Evolutionary conservation across 2,329 filamentous ascomycete genomes (phyloP).

Genomic region (Curvularia verruculosa): DNA sequence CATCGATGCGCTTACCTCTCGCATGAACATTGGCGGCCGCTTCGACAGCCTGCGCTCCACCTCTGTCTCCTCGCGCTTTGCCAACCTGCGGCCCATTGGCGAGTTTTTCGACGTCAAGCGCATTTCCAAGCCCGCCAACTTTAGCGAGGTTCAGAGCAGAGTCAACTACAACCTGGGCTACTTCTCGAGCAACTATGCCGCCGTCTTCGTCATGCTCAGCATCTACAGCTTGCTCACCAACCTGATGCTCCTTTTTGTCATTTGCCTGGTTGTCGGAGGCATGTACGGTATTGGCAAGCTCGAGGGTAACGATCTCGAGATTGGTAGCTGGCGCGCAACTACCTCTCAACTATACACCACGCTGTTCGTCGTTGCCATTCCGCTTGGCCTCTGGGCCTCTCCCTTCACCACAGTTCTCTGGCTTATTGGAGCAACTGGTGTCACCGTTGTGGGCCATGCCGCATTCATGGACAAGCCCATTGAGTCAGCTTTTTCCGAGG

Average conservation of each 20-base stretch:
- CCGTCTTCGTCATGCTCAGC: constrained; percentile 91
- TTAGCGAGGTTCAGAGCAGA: constrained; percentile 84
- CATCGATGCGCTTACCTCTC: constrained; percentile 86
- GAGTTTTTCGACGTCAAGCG: constrained; percentile 98
- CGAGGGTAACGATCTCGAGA: constrained; percentile 82
- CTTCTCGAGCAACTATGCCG: constrained; percentile 98
- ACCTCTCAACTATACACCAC: constrained; percentile 93
- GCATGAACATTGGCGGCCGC: constrained; percentile 83
- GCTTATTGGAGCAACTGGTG: constrained; percentile 93
- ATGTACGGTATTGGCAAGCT: constrained; percentile 93
- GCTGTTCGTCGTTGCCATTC: constrained; percentile 81
- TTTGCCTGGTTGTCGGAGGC: constrained; percentile 82
- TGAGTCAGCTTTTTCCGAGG: constrained; percentile 99
- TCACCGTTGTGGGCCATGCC: constrained; percentile 93
- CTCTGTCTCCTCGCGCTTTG: constrained; percentile 80
- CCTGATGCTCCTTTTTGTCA: constrained; percentile 84
- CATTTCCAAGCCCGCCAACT: constrained; percentile 90
- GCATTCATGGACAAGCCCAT: constrained; percentile 97
- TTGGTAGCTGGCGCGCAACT: constrained; percentile 81
- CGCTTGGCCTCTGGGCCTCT: constrained; percentile 82
- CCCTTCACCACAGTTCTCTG: constrained; percentile 86
- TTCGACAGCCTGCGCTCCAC: constrained; percentile 83
- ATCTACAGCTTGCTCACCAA: constrained; percentile 95
- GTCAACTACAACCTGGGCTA: constrained; percentile 97
- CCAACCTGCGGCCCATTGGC: constrained; percentile 86